A percentile compares a stretch with the other conserved stretches of the same genome.
Conservation (phyloP, 306 rosid species). For the Quercus aquifolioides region DNA sequence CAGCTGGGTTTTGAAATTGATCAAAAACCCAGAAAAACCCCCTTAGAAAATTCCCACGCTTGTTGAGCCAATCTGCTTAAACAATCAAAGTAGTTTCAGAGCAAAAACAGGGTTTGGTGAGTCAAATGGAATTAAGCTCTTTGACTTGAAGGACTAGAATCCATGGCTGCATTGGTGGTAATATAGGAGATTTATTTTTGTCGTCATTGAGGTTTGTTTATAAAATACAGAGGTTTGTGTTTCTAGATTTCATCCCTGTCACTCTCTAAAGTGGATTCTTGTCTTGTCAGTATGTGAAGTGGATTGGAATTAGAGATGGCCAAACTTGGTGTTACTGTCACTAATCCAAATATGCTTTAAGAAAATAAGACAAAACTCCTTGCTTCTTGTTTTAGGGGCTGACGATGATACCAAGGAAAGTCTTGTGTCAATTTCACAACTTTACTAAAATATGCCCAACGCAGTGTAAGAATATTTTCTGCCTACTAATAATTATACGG, state of each 20-base stretch:
- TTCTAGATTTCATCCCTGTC: constrained; percentile 7
- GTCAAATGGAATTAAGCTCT: constrained; percentile 16
- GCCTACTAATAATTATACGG: too few species aligned
- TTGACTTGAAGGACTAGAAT: constrained; percentile 22
- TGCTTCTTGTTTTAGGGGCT: constrained; percentile 18
- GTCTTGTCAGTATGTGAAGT: constrained; percentile 28
- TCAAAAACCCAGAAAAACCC: constrained; percentile 14
- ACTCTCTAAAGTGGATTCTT: constrained; percentile 6
- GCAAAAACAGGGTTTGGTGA: constrained; percentile 2
- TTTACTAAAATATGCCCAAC: too few species aligned
- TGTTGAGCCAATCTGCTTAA: not conserved
- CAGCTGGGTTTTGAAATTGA: constrained; percentile 13
- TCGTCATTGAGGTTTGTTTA: constrained; percentile 38
- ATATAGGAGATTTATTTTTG: constrained; percentile 30
- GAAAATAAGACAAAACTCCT: constrained; percentile 39
- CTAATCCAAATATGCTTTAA: constrained; percentile 38
- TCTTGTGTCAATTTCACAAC: not conserved
- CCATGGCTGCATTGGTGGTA: constrained; percentile 39
- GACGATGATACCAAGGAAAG: constrained; percentile 14
- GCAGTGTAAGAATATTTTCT: too few species aligned
- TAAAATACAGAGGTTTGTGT: constrained; percentile 12
- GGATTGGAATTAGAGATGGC: constrained; percentile 58
- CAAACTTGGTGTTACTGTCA: constrained; percentile 21
- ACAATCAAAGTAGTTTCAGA: constrained; percentile 8
- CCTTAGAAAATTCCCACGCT: not conserved